These are phyloP conservation scores for Termitomyces sp. DNA, from an alignment of 768 basidiomycete genomes.

Conservation along the genomic window DNA sequence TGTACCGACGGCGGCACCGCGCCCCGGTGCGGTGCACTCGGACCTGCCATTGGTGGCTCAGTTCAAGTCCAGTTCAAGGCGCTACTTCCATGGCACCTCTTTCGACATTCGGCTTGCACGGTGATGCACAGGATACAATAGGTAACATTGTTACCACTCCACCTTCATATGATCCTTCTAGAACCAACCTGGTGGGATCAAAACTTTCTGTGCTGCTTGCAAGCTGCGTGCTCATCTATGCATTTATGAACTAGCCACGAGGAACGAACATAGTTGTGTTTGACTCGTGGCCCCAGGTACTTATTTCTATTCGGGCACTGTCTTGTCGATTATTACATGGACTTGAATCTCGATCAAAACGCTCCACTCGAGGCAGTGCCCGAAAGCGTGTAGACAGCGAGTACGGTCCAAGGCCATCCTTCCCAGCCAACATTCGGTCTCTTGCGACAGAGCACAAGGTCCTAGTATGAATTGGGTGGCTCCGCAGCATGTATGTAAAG, in stretches of 20 bases:
- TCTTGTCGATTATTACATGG: background rate
- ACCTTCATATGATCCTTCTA: background rate
- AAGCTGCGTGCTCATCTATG: too few species aligned
- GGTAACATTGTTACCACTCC: background rate
- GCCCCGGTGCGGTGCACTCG: background rate
- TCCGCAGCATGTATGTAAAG: constrained; percentile 5
- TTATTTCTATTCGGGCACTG: background rate
- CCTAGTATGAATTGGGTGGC: background rate
- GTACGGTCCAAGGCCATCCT: background rate
- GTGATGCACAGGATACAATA: background rate
- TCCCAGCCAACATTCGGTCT: background rate
- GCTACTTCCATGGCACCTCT: background rate
- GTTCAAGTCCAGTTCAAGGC: too few species aligned
- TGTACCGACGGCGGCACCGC: background rate
- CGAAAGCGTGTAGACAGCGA: too few species aligned
- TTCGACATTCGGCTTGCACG: background rate
- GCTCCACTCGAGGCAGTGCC: background rate
- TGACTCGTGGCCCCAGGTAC: background rate
- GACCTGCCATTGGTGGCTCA: too few species aligned
- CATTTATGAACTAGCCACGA: too few species aligned
- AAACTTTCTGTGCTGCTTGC: too few species aligned
- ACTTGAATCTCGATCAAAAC: background rate
- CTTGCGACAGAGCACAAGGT: background rate
- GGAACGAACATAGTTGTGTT: too few species aligned
- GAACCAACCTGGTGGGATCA: background rate